Percentiles rank a stretch among this genome's conserved stretches.
Conservation (phyloP, 176 grass and related monocot genomes). For the Paspalum vaginatum region DNA sequence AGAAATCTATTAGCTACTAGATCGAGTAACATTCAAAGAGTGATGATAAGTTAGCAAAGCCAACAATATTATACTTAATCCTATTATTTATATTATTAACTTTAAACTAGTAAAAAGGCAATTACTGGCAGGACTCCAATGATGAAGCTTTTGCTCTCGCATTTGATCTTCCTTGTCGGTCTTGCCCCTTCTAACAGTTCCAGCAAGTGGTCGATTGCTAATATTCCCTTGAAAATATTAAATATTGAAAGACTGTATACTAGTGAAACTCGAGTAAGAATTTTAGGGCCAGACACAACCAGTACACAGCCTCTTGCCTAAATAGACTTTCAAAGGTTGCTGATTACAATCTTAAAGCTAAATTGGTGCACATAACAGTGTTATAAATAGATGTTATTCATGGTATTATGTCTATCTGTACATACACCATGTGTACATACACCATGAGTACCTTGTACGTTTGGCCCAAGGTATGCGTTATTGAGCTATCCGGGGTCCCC, state of each 20-base stretch:
- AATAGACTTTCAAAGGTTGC: slow-evolving; percentile 21
- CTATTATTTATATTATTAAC: too few relatives aligned
- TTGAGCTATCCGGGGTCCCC: too few relatives aligned
- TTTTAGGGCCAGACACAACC: slow-evolving; percentile 85
- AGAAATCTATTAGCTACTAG: too few relatives aligned
- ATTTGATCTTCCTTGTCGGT: slow-evolving; percentile 73
- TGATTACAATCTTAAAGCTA: background rate
- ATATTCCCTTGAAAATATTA: slow-evolving; percentile 70
- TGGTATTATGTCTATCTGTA: slow-evolving; percentile 55
- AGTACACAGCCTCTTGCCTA: slow-evolving; percentile 90
- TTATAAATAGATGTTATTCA: background rate
- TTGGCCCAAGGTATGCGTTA: too few relatives aligned
- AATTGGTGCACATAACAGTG: background rate
- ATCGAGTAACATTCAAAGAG: too few relatives aligned
- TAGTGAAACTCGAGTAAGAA: slow-evolving; percentile 71
- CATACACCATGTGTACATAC: slow-evolving; percentile 74
- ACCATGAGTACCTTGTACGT: too few relatives aligned
- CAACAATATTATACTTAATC: too few relatives aligned
- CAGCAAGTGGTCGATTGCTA: slow-evolving; percentile 86
- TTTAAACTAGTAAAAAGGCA: too few relatives aligned
- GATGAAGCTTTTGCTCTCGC: slow-evolving; percentile 53
- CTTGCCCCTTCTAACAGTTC: slow-evolving; percentile 73
- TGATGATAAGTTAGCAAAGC: too few relatives aligned
- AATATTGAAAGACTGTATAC: background rate
- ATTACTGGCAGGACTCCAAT: too few relatives aligned